These are phyloP conservation scores for Friedmanniomyces simplex DNA, from an alignment of 495 filamentous ascomycete genomes.

Conservation along the genomic window DNA sequence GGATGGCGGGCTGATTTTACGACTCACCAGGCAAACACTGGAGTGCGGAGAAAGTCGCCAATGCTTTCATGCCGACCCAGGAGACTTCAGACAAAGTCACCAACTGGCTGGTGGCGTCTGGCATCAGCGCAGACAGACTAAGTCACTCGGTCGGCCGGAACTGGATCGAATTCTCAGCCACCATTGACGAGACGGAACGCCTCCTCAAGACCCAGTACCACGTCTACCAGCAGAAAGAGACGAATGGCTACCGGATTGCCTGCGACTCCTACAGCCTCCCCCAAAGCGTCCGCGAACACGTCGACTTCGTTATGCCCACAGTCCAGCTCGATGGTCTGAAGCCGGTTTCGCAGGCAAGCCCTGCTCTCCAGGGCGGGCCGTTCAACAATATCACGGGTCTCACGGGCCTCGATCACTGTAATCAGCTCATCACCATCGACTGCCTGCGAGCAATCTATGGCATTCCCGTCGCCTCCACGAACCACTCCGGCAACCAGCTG, in stretches of 20 bases:
- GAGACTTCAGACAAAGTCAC: conserved; percentile 12
- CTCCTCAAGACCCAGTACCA: conserved; percentile 52
- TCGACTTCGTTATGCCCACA: conserved; percentile 28
- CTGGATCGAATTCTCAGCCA: conserved; percentile 45
- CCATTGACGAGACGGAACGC: conserved; percentile 41
- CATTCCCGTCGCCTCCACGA: conserved; percentile 36
- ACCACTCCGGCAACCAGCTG: conserved; percentile 37
- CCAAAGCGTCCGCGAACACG: conserved; percentile 23
- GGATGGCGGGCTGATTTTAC: too few species aligned
- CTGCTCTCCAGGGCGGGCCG: background rate
- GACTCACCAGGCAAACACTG: conserved; percentile 13
- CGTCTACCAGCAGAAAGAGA: conserved; percentile 41
- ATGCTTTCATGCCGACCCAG: conserved; percentile 13
- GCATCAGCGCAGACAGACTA: conserved; percentile 39
- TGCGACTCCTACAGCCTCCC: conserved; percentile 32
- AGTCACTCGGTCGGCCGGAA: conserved; percentile 38
- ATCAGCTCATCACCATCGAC: conserved; percentile 39
- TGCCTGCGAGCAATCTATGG: conserved; percentile 45
- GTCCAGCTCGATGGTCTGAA: conserved; percentile 21
- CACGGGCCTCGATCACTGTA: conserved; percentile 31
- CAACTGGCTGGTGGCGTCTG: conserved; percentile 41
- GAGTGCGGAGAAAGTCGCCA: conserved; percentile 16
- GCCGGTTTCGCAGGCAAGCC: conserved; percentile 2
- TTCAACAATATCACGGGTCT: conserved; percentile 12
- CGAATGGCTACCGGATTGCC: conserved; percentile 38